Evolutionary conservation across 768 basidiomycete genomes (phyloP), one percentile per base, ranked within the genome.

Genomic region (Phlebiopsis gigantea): DNA sequence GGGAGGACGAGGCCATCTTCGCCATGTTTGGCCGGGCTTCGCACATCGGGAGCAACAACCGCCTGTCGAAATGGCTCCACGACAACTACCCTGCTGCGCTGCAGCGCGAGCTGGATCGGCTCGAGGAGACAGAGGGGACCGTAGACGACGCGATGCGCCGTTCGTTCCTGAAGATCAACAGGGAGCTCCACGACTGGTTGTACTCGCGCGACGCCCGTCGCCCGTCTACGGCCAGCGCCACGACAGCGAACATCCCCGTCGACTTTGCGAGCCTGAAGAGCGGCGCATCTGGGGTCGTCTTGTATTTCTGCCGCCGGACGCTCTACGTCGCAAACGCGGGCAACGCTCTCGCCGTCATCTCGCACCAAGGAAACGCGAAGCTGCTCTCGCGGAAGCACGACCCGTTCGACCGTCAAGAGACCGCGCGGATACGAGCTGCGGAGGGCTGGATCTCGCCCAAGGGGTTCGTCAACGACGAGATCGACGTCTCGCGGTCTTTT

Each of bases 371-470:
- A 0, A 79, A 80, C 17, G 90, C 92, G 0, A 72, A 87, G 49
- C 69, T 84, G 14, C 75, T 97, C 30, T 90, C 95, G 24, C 79
- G 77, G 60, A 82, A 84, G 62, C 97, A 99, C 64, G 90, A 94
- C 57, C 96, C 97, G 0, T 93, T 91, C 59, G 90, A 98, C 63
- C 80, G 86, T 15, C 71, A 74, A 5, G 97, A 99, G 73, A 91
- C 87, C 7, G 78, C 77, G 14, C 80, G 95, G n/a, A 98, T 98
- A 58, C 84, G 96, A 25, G 74, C 82, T 1, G 91, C 93, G 7
- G 96, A 98, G 66, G 96, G 93, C 1, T 98, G 91, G 88, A 85
- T 99, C 53, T 93, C 93, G 1, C 89, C 91, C 10, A 83, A 86
- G 47, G 96, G 96, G 2, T 76, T 88, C 46, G 87, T 99, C 58